These are phyloP conservation scores for Candolleomyces efflorescens DNA, from an alignment of 768 basidiomycete species.

Conservation along the genomic window DNA sequence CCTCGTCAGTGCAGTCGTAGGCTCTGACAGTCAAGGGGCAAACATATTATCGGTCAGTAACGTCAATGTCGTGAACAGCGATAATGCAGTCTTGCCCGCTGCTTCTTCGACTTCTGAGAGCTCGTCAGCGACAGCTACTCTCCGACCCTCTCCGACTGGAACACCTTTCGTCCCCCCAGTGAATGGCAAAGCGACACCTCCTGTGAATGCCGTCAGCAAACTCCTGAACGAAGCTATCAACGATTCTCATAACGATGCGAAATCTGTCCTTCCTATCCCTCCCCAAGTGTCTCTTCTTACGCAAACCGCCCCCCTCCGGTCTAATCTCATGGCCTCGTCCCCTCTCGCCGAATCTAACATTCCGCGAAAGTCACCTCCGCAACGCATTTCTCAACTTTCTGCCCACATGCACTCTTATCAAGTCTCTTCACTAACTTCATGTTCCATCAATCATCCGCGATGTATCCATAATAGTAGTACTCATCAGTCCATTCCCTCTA, in stretches of 20 bases:
- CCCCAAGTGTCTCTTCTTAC: constrained; percentile 53
- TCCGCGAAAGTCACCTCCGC: constrained; percentile 33
- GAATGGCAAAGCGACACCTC: constrained; percentile 16
- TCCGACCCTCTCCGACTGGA: constrained; percentile 35
- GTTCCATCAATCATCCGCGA: constrained; percentile 7
- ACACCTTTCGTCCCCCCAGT: constrained; percentile 23
- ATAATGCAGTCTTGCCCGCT: background rate
- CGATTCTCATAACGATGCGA: constrained; percentile 11
- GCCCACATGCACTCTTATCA: constrained; percentile 34
- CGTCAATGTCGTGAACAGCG: constrained; percentile 15
- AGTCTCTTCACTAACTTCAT: constrained; percentile 24
- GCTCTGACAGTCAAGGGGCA: constrained; percentile 38
- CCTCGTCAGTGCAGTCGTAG: constrained; percentile 46
- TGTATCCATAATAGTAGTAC: constrained; percentile 1
- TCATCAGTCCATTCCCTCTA: constrained; percentile 7
- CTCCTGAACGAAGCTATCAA: constrained; percentile 14
- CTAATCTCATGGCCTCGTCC: constrained; percentile 13
- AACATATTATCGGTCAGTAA: constrained; percentile 34
- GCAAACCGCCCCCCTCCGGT: constrained; percentile 51
- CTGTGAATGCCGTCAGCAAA: constrained; percentile 16
- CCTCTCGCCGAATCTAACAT: constrained; percentile 19
- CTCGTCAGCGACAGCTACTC: constrained; percentile 35
- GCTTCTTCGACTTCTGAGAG: constrained; percentile 26
- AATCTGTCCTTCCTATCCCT: constrained; percentile 15
- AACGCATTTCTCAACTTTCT: constrained; percentile 36